A percentile compares a stretch with the other conserved stretches of the same genome.
phyloP scores from a whole-genome alignment of 441 rosid genomes.

The Viola pubescens region DNA sequence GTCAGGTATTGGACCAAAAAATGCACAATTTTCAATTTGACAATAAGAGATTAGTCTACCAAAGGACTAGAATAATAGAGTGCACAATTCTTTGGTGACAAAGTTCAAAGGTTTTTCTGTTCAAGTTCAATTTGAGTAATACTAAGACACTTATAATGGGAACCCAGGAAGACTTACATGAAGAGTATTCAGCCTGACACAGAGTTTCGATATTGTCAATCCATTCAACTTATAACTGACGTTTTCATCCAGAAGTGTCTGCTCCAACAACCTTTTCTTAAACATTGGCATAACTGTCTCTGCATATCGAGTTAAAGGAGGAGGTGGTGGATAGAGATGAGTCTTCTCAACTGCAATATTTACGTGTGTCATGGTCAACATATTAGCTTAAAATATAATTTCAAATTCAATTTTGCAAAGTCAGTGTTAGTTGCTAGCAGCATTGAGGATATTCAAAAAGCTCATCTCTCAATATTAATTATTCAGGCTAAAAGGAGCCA shows the following conservation, averaged over 20 bases:
- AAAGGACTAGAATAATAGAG: neutral
- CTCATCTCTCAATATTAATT: too few species aligned
- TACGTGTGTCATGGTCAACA: constrained; percentile 6
- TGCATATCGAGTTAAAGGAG: constrained; percentile 91
- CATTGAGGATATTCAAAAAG: too few species aligned
- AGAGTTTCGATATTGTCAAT: constrained; percentile 73
- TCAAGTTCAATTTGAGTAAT: neutral
- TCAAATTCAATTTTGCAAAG: neutral
- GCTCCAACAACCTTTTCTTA: constrained; percentile 60
- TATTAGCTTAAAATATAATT: neutral
- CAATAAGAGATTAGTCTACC: neutral
- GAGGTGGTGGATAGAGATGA: constrained; percentile 67
- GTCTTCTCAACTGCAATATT: constrained; percentile 71
- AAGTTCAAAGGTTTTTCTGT: neutral
- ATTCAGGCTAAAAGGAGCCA: too few species aligned
- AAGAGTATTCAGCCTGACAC: constrained; percentile 89
- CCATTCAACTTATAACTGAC: constrained; percentile 48
- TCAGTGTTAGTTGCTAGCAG: too few species aligned
- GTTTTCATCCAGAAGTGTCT: constrained; percentile 39
- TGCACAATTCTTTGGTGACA: too few species aligned
- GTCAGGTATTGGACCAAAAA: too few species aligned
- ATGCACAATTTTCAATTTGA: too few species aligned
- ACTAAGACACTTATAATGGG: too few species aligned
- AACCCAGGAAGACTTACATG: constrained; percentile 40
- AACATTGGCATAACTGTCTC: constrained; percentile 62